Conservation (phyloP, 2,329 filamentous ascomycete species). For the Cryphonectria radicalis region DNA sequence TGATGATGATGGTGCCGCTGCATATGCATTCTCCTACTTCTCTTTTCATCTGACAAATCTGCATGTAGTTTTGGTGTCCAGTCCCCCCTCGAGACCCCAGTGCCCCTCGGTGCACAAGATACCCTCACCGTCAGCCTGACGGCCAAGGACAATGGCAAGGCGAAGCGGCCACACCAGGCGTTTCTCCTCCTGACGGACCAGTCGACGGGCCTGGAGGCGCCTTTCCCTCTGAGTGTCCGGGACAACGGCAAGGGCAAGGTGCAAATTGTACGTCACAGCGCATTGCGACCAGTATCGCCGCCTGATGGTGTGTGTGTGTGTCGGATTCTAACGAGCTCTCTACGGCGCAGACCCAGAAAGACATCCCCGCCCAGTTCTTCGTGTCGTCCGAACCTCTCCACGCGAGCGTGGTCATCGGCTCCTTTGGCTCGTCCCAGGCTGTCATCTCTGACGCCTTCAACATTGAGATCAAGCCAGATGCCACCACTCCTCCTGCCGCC, state of each 20-base stretch:
- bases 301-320: background rate
- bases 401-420: conserved; percentile 83
- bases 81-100: conserved; percentile 63
- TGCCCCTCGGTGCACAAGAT: conserved; percentile 70
- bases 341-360: conserved; percentile 73
- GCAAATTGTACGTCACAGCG: conserved; percentile 71
- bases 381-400: conserved; percentile 68
- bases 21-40: background rate
- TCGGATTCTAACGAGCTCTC: conserved; percentile 35
- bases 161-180: conserved; percentile 89
- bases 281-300: conserved; percentile 13
- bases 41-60: conserved; percentile 32
- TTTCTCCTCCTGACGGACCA: conserved; percentile 83
- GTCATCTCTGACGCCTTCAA: conserved; percentile 75
- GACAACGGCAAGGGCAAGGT: conserved; percentile 85
- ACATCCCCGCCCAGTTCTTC: conserved; percentile 84
- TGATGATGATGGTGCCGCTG: conserved; percentile 14
- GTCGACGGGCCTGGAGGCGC: conserved; percentile 78
- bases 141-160: conserved; percentile 75
- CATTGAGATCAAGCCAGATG: conserved; percentile 67
- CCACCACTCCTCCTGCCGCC: conserved; percentile 60
- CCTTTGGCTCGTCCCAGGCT: conserved; percentile 75
- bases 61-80: conserved; percentile 59
- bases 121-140: conserved; percentile 83
- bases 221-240: conserved; percentile 83